Base-by-base conservation (phyloP, 805 yeast species). In the Wickerhamiella spandovensis region DNA sequence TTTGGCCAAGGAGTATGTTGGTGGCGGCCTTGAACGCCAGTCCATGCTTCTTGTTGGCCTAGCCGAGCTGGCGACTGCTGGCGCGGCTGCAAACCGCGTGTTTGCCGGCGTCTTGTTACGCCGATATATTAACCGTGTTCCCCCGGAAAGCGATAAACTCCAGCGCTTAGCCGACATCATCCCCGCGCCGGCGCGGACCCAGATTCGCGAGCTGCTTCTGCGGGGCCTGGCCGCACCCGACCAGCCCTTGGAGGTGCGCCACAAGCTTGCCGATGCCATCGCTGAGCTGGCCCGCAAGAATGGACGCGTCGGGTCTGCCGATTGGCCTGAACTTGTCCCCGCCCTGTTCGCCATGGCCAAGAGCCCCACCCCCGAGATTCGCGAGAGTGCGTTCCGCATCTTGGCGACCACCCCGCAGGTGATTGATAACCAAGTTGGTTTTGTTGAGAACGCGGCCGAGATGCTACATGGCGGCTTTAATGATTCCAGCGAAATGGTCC, bases 331-430 rank as follows among this genome's bases (percentile, higher is more conserved):
- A 42, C 74, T 92, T 38, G 67, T 88, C 38, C 87, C 84, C 48
- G 79, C 87, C 0, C 70, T 90, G 39, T 76, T 86, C 54, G 78
- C 76, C 58, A 87, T 92, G 10, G 69, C 81, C 18, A 60, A 60
- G 48, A 52, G 84, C 46, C 58, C 65, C 21, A 83, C 82, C 60
- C 72, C 82, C 15, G 76, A 81, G 51, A 79, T 84, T 55, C 79
- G 96, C 61, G 97, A 90, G 64, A 82, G 95, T 1, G 84, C 95
- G 15, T 92, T 84, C 69, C 79, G 98, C 67, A 85, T 92, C 48
- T 77, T 92, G 51, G 74, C 95, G 5, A 72, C 94, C 1, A 78
- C 86, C 39, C 97, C 98, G 7, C 82, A 81, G 51, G 70, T 87
- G 35, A 75, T 89, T 51, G 82, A 81, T 51, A 51, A 48, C 41